Percentiles rank a stretch among this genome's conserved stretches.
Conservation (phyloP, 2,329 filamentous ascomycete species). For the Lachnellula subtilissima region DNA sequence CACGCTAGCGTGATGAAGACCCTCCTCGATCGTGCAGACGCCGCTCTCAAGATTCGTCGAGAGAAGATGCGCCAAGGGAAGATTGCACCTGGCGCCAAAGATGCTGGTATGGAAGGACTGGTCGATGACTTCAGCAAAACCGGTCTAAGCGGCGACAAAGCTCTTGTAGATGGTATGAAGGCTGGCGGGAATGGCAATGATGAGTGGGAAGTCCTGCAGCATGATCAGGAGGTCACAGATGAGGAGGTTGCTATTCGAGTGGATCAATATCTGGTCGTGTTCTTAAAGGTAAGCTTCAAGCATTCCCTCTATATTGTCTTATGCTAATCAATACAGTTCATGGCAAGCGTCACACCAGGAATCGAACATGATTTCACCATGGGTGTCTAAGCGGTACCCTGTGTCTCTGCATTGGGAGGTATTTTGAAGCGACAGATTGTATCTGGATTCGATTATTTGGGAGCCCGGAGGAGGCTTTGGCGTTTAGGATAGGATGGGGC, state of each 20-base stretch:
- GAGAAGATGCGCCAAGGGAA: slow-evolving; percentile 69
- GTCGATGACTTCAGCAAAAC: slow-evolving; percentile 71
- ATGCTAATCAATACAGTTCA: slow-evolving; percentile 53
- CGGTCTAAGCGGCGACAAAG: slow-evolving; percentile 50
- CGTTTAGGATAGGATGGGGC: background rate
- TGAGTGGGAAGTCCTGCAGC: slow-evolving; percentile 62
- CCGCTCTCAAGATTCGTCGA: slow-evolving; percentile 80
- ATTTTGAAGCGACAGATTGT: background rate
- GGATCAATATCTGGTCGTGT: slow-evolving; percentile 85
- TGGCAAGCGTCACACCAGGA: slow-evolving; percentile 86
- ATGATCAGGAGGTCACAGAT: slow-evolving; percentile 56
- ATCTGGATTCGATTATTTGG: background rate
- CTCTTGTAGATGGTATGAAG: slow-evolving; percentile 38
- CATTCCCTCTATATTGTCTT: background rate
- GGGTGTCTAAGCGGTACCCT: slow-evolving; percentile 59
- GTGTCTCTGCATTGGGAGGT: background rate
- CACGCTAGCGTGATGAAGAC: slow-evolving; percentile 98
- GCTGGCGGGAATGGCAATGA: slow-evolving; percentile 48
- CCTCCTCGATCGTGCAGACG: slow-evolving; percentile 89
- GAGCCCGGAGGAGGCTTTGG: background rate
- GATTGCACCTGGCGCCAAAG: slow-evolving; percentile 39
- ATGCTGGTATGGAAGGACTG: slow-evolving; percentile 73
- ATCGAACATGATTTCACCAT: slow-evolving; percentile 99
- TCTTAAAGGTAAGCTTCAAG: slow-evolving; percentile 59
- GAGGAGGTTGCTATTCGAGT: slow-evolving; percentile 79